These are phyloP conservation scores for Paraphysoderma sedebokerense DNA, from an alignment of 371 early-diverging fungal species.

Conservation along the genomic window DNA sequence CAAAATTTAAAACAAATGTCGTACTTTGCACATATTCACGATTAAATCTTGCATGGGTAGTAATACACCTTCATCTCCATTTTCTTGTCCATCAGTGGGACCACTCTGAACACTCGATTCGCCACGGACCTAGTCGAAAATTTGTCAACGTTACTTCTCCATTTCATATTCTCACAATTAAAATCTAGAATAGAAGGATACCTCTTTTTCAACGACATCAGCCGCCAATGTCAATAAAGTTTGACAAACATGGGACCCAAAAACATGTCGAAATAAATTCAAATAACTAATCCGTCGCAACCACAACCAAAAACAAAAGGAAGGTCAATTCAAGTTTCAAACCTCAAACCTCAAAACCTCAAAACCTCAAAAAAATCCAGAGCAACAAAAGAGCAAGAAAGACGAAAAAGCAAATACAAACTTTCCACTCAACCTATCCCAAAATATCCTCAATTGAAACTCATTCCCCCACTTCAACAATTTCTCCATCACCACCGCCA, in stretches of 20 bases:
- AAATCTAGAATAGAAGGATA: conserved; percentile 2
- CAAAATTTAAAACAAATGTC: conserved; percentile 46
- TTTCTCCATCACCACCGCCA: conserved; percentile 63
- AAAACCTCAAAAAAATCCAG: background rate
- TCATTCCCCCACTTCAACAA: conserved; percentile 46
- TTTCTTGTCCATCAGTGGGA: conserved; percentile 9
- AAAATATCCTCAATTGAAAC: conserved; percentile 50
- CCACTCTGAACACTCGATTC: no score
- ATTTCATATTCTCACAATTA: conserved; percentile 3
- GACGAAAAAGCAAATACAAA: conserved; percentile 7
- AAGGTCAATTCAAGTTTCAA: background rate
- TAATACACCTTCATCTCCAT: conserved; percentile 20
- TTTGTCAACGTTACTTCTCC: no score
- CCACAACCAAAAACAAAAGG: background rate
- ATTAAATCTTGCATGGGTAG: conserved; percentile 48
- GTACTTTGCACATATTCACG: conserved; percentile 35
- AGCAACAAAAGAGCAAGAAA: background rate
- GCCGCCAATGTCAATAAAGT: conserved; percentile 52
- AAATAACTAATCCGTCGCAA: no score
- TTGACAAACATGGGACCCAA: conserved; percentile 72
- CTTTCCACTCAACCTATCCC: conserved; percentile 44
- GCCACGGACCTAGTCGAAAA: no score
- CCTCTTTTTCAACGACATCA: conserved; percentile 53
- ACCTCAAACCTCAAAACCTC: background rate
- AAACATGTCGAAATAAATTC: conserved; percentile 57